Conservation (phyloP, 805 yeast genomes). For the Saccharomycopsis lassenensis region DNA sequence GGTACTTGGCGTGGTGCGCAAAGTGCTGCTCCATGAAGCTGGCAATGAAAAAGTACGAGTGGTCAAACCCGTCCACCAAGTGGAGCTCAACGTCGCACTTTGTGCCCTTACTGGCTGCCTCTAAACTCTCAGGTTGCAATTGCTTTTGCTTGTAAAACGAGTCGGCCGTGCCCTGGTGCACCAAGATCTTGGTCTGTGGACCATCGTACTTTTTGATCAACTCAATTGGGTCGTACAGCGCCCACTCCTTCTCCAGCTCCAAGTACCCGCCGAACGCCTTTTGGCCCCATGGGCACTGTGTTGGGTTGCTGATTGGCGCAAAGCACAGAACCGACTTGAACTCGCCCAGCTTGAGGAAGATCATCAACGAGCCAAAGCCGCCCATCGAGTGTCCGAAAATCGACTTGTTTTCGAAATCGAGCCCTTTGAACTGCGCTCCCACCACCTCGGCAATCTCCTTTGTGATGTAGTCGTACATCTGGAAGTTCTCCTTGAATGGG, state of each 20-base stretch:
- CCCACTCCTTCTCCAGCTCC: constrained; percentile 52
- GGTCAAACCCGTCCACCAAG: constrained; percentile 78
- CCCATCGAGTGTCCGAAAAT: constrained; percentile 99
- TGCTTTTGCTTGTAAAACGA: constrained; percentile 52
- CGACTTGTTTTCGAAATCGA: constrained; percentile 53
- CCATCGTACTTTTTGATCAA: constrained; percentile 49
- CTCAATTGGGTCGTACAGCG: constrained; percentile 72
- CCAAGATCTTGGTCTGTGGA: constrained; percentile 46
- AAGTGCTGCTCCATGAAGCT: constrained; percentile 77
- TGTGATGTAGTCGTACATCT: constrained; percentile 78
- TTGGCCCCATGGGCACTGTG: constrained; percentile 73
- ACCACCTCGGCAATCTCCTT: constrained; percentile 55
- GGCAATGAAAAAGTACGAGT: constrained; percentile 77
- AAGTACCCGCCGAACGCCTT: constrained; percentile 75
- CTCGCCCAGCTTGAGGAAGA: constrained; percentile 52
- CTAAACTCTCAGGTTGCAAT: constrained; percentile 65
- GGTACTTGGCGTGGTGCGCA: constrained; percentile 75
- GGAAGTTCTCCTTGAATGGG: constrained; percentile 64
- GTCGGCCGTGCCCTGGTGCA: constrained; percentile 77
- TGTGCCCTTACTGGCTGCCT: constrained; percentile 44
- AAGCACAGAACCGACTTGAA: constrained; percentile 82
- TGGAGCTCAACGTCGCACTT: constrained; percentile 47
- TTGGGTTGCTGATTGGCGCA: constrained; percentile 82
- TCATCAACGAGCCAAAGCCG: constrained; percentile 81
- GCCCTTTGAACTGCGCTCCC: constrained; percentile 29